phyloP scores from a whole-genome alignment of 2,329 filamentous ascomycete genomes.

The Shiraia bambusicola region DNA sequence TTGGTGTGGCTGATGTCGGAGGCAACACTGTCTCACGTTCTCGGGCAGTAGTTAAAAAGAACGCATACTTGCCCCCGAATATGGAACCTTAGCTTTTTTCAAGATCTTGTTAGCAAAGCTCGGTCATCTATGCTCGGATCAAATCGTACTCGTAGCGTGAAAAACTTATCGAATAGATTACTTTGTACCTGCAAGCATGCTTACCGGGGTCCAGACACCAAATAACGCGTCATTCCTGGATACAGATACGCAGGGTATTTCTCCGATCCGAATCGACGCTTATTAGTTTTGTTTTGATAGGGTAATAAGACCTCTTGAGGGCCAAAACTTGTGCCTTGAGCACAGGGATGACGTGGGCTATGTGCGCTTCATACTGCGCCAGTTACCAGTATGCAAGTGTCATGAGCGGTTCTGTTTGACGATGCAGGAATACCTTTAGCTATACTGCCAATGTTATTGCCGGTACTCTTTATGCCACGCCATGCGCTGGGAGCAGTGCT shows the following conservation, averaged over 20 bases:
- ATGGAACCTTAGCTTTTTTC: too few relatives aligned
- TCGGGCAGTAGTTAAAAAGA: too few relatives aligned
- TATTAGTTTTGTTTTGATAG: background rate
- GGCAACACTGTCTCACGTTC: too few relatives aligned
- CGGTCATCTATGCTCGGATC: too few relatives aligned
- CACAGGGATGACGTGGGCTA: background rate
- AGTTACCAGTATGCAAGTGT: slow-evolving; percentile 2
- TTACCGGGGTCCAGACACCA: background rate
- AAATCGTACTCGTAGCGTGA: too few relatives aligned
- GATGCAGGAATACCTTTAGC: slow-evolving; percentile 1
- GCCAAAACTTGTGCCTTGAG: background rate
- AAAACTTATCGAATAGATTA: too few relatives aligned
- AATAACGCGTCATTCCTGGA: background rate
- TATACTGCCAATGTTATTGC: background rate
- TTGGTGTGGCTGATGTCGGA: too few relatives aligned
- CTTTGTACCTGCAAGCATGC: too few relatives aligned
- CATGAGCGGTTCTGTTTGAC: slow-evolving; percentile 1
- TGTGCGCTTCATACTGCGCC: slow-evolving; percentile 1
- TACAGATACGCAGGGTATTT: slow-evolving; percentile 1
- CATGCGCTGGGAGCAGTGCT: background rate
- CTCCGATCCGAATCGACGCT: background rate
- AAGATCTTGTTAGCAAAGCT: too few relatives aligned
- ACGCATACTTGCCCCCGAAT: too few relatives aligned
- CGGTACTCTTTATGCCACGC: background rate
- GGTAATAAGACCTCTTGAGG: background rate